Evolutionary conservation across 805 yeast species (phyloP), one percentile per base, ranked within the genome.

Genomic region (Nakazawaea ernobii): DNA sequence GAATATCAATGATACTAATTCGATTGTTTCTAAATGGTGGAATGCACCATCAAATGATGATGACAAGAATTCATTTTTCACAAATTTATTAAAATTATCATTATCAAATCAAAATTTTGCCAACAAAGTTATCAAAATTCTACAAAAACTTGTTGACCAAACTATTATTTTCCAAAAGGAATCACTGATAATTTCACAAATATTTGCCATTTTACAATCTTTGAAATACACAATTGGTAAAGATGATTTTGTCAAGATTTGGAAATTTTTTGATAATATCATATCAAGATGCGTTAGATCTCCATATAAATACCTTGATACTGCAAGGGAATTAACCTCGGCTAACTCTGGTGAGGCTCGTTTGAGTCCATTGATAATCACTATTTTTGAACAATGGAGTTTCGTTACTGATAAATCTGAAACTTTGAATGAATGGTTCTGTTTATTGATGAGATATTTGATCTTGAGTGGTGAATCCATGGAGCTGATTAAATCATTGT

Each of bases 301-400:
- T 0, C 97, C 98, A 0, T 94, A 85, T 66, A 89, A 86, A 59
- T 92, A 90, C 55, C 74, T 88, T 45, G 97, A 92, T 59, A 52
- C 62, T 45, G 71, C 79, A 38, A 26, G 45, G 46, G 15, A 49
- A 48, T 13, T 32, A 10, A 3, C 49, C 60, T 15, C 61, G 69
- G 2, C 63, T 60, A 28, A 48, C 53, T 1, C 24, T 20, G 24
- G 5, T 20, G 24, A 20, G 5, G 5, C 24, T 20, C 5, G 57
- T n/a, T 55, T 80, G 11, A 80, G 89, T 49, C 86, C 89, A 0
- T 73, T 84, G 43, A 54, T 74, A 1, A 68, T 79, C 11, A 73
- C 83, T 0, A 54, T 83, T 3, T 61, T 80, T 39, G 97, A 90
- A 53, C 97, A 90, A 59, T 75, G 84, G 63, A 69, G 72, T 45